Conservation (phyloP, 345 rosid genomes). For the Capsella bursapastoris region DNA sequence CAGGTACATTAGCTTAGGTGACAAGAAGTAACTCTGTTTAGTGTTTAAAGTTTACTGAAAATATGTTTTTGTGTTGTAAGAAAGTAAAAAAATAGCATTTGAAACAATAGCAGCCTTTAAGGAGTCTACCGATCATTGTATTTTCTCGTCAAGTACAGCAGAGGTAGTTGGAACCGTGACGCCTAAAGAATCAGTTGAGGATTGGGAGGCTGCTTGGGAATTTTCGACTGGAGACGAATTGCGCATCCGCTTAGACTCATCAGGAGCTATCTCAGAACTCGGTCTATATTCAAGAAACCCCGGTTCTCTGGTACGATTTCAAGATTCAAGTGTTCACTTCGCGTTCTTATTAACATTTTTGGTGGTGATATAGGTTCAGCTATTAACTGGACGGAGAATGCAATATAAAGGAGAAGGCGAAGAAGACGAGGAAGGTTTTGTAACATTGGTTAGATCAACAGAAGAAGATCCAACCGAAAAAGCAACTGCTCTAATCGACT, state of each 20-base stretch:
- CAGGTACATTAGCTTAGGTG: slow-evolving; percentile 58
- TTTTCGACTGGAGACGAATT: slow-evolving; percentile 88
- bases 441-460: slow-evolving; percentile 62
- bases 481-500: slow-evolving; percentile 81
- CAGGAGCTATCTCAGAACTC: slow-evolving; percentile 46
- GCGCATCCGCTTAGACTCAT: slow-evolving; percentile 55
- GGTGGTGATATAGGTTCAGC: slow-evolving; percentile 49
- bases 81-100: neutral
- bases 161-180: slow-evolving; percentile 83
- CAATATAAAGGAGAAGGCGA: slow-evolving; percentile 51
- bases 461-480: slow-evolving; percentile 68
- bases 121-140: slow-evolving; percentile 21
- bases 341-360: neutral
- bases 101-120: neutral
- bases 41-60: neutral
- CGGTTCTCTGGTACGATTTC: slow-evolving; percentile 53
- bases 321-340: neutral
- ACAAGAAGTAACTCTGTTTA: neutral
- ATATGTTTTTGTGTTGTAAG: neutral
- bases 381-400: slow-evolving; percentile 71
- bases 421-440: slow-evolving; percentile 47
- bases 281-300: slow-evolving; percentile 50
- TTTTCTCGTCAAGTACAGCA: slow-evolving; percentile 73
- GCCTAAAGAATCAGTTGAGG: slow-evolving; percentile 64
- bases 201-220: slow-evolving; percentile 69